Evolutionary conservation across 2,329 filamentous ascomycete genomes (phyloP), one percentile per base, ranked within the genome.

Genomic region (Corinectria fuckeliana): DNA sequence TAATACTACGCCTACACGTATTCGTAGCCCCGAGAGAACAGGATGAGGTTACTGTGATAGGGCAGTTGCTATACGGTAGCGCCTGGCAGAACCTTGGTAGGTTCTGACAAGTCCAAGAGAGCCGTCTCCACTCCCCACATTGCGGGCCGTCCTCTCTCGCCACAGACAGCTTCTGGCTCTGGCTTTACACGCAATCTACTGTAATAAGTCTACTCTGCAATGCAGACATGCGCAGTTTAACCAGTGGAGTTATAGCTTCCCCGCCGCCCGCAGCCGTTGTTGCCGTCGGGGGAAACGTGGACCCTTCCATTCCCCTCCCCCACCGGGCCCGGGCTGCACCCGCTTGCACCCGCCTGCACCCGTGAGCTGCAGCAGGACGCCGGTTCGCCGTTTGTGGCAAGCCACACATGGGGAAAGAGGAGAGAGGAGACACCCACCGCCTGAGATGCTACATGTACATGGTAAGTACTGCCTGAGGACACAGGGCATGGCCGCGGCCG

Each of bases 221-320:
- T n/a, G n/a, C n/a, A n/a, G n/a, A n/a, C n/a, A n/a, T n/a, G n/a
- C n/a, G n/a, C n/a, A n/a, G n/a, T n/a, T n/a, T n/a, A n/a, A n/a
- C 25, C 25, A 18, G 41, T 56, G 52, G 57, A 50, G 51, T 16
- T 34, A 23, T 41, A 47, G 42, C 30, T 32, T 45, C 50, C 32
- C 51, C 50, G 50, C 56, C 25, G 41, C 44, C 36, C 56, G 47
- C 45, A 41, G 52, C 51, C 51, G 52, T 57, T 48, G 49, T 57
- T n/a, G 58, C 42, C 42, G 53, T 39, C 39, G 47, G 58, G 53
- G 58, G 52, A 57, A 61, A 49, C 52, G 58, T 61, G 58, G 58
- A 52, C 30, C 52, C 38, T 41, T 21, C 39, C 36, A 18, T 25
- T 45, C 32, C 30, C 34, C 14, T 45, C 20, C 39, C 32, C 39